Conservation (phyloP, 768 basidiomycete species). For the Lentinula lateritia region DNA sequence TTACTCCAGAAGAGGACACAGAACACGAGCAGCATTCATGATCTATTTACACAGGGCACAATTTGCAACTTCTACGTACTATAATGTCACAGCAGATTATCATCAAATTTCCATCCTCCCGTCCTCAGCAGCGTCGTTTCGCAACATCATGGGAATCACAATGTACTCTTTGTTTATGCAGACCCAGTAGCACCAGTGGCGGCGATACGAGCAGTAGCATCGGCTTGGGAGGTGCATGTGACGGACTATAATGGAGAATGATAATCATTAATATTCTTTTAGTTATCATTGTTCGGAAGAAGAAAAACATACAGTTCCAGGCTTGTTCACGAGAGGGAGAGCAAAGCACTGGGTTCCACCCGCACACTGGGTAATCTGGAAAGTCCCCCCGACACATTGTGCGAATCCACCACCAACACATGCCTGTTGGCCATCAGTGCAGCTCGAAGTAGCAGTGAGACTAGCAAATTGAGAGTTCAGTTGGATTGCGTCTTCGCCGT, state of each 20-base stretch:
- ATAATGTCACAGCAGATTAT: no score
- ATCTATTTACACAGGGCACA: no score
- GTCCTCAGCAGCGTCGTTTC: not conserved
- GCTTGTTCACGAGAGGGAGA: constrained; percentile 35
- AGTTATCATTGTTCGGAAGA: not conserved
- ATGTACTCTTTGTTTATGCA: not conserved
- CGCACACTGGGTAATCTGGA: constrained; percentile 32
- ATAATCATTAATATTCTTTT: not conserved
- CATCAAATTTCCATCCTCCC: not conserved
- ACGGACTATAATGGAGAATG: constrained; percentile 16
- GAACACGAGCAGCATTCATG: no score
- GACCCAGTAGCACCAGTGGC: constrained; percentile 23
- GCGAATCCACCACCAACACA: constrained; percentile 43
- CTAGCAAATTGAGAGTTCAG: constrained; percentile 47
- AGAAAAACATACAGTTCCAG: constrained; percentile 25
- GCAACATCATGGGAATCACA: no score
- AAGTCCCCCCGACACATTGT: constrained; percentile 47
- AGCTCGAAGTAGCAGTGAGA: constrained; percentile 39
- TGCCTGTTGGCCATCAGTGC: constrained; percentile 44
- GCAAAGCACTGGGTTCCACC: constrained; percentile 30
- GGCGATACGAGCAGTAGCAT: constrained; percentile 29
- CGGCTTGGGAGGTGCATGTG: constrained; percentile 30
- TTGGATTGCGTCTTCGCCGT: constrained; percentile 45
- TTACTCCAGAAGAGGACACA: no score
- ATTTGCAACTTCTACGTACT: not conserved